A percentile compares a stretch with the other conserved stretches of the same genome.
These are phyloP conservation scores for Peronospora tabacina DNA, from an alignment of 352 stramenopile genomes.

Conservation along the genomic window DNA sequence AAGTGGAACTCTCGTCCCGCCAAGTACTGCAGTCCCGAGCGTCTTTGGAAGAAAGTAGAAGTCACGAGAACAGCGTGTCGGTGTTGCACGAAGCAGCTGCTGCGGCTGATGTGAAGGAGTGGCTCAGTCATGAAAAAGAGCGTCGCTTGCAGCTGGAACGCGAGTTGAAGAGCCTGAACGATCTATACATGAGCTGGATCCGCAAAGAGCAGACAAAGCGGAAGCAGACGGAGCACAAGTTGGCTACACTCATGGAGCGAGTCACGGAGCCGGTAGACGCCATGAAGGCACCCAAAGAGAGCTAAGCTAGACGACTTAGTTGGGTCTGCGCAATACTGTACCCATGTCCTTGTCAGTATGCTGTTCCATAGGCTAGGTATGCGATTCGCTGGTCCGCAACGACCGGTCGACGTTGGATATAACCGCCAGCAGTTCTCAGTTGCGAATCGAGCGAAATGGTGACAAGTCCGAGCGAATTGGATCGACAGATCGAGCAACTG, in stretches of 20 bases:
- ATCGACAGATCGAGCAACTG: slow-evolving; percentile 85
- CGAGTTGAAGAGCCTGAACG: slow-evolving; percentile 73
- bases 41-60: slow-evolving; percentile 22
- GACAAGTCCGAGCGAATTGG: slow-evolving; percentile 78
- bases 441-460: slow-evolving; percentile 44
- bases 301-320: no score
- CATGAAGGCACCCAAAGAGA: slow-evolving; percentile 7
- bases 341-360: neutral
- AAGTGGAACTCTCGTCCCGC: slow-evolving; percentile 60
- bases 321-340: no score
- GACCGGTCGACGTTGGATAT: slow-evolving; percentile 15
- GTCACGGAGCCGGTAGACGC: slow-evolving; percentile 14
- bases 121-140: slow-evolving; percentile 63
- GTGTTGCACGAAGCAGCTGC: slow-evolving; percentile 18
- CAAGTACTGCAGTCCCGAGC: slow-evolving; percentile 28
- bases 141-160: slow-evolving; percentile 63
- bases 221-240: slow-evolving; percentile 52
- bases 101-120: slow-evolving; percentile 54
- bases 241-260: slow-evolving; percentile 38
- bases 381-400: slow-evolving; percentile 10
- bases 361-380: slow-evolving; percentile 9
- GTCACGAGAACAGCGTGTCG: neutral
- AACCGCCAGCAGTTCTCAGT: neutral
- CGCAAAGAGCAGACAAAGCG: slow-evolving; percentile 72
- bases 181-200: slow-evolving; percentile 82